phyloP scores from a whole-genome alignment of 2,329 filamentous ascomycete species.

The Cryphonectria parasitica region DNA sequence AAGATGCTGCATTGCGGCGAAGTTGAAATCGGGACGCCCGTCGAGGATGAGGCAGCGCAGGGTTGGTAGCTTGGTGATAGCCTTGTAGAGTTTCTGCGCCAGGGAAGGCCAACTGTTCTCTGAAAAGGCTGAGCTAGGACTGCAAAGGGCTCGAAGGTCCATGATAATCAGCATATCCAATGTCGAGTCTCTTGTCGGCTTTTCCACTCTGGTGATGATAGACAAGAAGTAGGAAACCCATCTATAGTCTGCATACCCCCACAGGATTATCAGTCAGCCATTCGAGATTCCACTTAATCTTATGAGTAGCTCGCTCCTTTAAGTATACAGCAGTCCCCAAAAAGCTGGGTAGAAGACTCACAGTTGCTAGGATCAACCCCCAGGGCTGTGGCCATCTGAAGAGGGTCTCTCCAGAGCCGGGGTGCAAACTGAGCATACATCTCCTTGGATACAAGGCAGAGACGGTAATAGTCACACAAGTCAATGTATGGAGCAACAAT shows the following conservation, averaged over 20 bases:
- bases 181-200: constrained; percentile 41
- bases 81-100: constrained; percentile 38
- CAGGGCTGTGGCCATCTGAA: constrained; percentile 44
- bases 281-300: not conserved
- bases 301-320: not conserved
- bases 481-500: constrained; percentile 51
- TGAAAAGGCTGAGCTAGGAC: not conserved
- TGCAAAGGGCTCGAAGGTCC: constrained; percentile 46
- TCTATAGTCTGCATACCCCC: constrained; percentile 45
- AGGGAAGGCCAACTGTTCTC: constrained; percentile 2
- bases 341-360: constrained; percentile 37
- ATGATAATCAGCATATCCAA: constrained; percentile 50
- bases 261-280: constrained; percentile 25
- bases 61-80: constrained; percentile 47
- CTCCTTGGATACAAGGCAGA: constrained; percentile 53
- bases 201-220: constrained; percentile 38
- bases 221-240: constrained; percentile 55
- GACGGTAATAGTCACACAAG: constrained; percentile 45
- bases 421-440: constrained; percentile 56
- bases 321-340: not conserved
- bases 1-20: constrained; percentile 38
- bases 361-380: constrained; percentile 51
- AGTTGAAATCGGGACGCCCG: constrained; percentile 50
- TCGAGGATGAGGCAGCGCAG: constrained; percentile 54
- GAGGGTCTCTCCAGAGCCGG: constrained; percentile 56